Conservation (phyloP, 73 alveolate genomes). For the Paramecium tetraurelia region DNA sequence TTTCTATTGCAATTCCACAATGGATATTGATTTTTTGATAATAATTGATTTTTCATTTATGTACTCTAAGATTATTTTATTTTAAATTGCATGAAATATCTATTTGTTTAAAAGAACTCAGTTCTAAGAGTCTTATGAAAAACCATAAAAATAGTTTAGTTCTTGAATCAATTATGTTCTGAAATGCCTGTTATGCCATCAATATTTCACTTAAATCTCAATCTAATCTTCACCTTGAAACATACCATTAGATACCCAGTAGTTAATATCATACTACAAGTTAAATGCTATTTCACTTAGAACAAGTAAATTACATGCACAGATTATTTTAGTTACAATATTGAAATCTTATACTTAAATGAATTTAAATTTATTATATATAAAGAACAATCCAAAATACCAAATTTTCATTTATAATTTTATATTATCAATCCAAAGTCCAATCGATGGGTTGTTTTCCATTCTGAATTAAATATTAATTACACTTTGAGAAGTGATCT, state of each 20-base stretch:
- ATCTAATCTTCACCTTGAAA: background rate
- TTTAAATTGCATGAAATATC: background rate
- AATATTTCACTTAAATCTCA: background rate
- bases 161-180: background rate
- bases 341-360: background rate
- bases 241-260: background rate
- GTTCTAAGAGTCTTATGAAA: background rate
- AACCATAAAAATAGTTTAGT: background rate
- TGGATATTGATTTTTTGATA: background rate
- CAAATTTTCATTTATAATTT: background rate
- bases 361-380: background rate
- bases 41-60: background rate
- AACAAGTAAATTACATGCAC: background rate
- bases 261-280: background rate
- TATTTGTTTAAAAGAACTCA: background rate
- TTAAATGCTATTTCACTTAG: background rate
- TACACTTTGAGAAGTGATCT: constrained; percentile 79
- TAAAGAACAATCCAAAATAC: background rate
- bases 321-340: background rate
- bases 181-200: background rate
- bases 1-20: background rate
- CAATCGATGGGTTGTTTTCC: constrained; percentile 88
- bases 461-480: constrained; percentile 69
- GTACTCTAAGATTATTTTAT: background rate
- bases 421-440: constrained; percentile 54